phyloP scores from a whole-genome alignment of 306 rosid genomes.

The Fagus sylvatica region DNA sequence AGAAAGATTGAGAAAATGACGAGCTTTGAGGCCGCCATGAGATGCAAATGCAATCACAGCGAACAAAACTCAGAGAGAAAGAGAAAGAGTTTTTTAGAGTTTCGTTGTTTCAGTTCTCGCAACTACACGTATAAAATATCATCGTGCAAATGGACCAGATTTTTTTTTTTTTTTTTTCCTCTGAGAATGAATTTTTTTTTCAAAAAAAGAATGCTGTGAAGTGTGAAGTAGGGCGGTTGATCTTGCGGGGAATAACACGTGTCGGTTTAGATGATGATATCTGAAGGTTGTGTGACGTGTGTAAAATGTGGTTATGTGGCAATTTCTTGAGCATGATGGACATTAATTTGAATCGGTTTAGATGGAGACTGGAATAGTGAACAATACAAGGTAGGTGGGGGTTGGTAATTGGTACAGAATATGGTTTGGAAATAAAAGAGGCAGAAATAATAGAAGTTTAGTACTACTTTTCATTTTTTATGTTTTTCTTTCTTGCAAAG shows the following conservation, averaged over 20 bases:
- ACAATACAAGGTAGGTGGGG: slow-evolving; percentile 5
- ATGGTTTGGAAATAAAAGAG: not conserved
- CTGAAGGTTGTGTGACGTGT: not conserved
- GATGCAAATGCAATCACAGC: slow-evolving; percentile 37
- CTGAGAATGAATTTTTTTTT: not conserved
- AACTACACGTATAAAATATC: not conserved
- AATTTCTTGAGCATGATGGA: not conserved
- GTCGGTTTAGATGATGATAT: not conserved
- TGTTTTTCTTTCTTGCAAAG: too few relatives aligned
- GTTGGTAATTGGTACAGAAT: not conserved
- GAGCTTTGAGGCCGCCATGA: slow-evolving; percentile 78
- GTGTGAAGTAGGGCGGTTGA: not conserved
- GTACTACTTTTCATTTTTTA: too few relatives aligned
- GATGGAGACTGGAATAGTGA: not conserved
- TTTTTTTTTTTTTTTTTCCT: not conserved
- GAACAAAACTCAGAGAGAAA: slow-evolving; percentile 34
- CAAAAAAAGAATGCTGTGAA: not conserved
- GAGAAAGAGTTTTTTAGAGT: not conserved
- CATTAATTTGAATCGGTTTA: not conserved
- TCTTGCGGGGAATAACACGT: not conserved
- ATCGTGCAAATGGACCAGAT: not conserved
- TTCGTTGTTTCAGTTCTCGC: not conserved
- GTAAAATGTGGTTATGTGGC: not conserved
- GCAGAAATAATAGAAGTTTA: too few relatives aligned
- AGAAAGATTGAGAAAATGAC: slow-evolving; percentile 47